Percentiles rank a stretch among this genome's conserved stretches.
Evolutionary conservation across 352 stramenopile species (phyloP).

Genomic region (Globisporangium uncinulatum): DNA sequence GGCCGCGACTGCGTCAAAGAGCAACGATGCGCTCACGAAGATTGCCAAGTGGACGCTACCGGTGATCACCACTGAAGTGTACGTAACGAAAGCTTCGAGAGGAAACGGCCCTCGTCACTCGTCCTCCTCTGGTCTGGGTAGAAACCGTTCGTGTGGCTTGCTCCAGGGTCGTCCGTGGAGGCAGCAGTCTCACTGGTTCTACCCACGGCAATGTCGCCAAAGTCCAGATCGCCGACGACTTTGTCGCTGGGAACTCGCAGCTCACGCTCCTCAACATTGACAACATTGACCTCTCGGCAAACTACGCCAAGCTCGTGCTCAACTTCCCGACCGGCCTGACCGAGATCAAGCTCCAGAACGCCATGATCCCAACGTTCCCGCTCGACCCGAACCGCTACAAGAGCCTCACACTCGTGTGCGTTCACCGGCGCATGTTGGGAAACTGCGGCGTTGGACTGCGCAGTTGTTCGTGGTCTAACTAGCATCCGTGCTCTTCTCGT

Average conservation of each 20-base stretch:
- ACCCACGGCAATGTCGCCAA: not conserved
- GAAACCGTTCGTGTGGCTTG: too few relatives aligned
- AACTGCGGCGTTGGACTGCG: not conserved
- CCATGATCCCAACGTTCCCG: not conserved
- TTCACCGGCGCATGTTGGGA: not conserved
- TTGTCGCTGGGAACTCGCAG: slow-evolving; percentile 4
- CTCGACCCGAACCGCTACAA: not conserved
- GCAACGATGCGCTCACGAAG: too few relatives aligned
- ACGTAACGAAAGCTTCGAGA: too few relatives aligned
- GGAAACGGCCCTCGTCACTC: too few relatives aligned
- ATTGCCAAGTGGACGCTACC: too few relatives aligned
- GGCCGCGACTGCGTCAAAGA: too few relatives aligned
- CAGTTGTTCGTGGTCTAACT: not conserved
- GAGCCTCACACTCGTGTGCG: slow-evolving; percentile 1
- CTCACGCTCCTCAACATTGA: not conserved
- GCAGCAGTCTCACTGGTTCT: too few relatives aligned
- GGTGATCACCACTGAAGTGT: too few relatives aligned
- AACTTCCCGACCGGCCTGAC: slow-evolving; percentile 1
- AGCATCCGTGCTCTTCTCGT: too few relatives aligned
- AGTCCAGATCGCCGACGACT: slow-evolving; percentile 1
- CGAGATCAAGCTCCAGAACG: not conserved
- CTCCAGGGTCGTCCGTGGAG: not conserved
- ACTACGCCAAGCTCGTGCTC: not conserved
- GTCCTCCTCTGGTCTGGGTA: too few relatives aligned
- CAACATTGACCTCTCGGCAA: slow-evolving; percentile 1